phyloP scores from a whole-genome alignment of 2,329 filamentous ascomycete genomes.

The Peltaster fructicola region DNA sequence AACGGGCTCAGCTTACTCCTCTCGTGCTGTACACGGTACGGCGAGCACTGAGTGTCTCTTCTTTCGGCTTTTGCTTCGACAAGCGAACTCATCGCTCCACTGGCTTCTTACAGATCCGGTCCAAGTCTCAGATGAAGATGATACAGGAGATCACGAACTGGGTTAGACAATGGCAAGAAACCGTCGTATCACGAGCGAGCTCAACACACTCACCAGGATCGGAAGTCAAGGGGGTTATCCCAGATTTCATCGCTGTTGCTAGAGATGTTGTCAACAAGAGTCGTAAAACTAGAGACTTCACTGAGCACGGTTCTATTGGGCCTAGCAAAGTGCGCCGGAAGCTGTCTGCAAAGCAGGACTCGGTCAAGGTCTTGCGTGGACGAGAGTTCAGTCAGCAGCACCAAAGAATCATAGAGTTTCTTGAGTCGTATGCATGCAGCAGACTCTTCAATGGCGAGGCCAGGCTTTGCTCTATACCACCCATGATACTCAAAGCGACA shows the following conservation, averaged over 20 bases:
- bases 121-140: slow-evolving; percentile 34
- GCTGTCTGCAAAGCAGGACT: slow-evolving; percentile 10
- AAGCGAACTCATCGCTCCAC: slow-evolving; percentile 31
- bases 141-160: slow-evolving; percentile 34
- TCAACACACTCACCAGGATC: no score
- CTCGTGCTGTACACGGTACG: slow-evolving; percentile 50
- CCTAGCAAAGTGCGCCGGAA: slow-evolving; percentile 19
- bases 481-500: slow-evolving; percentile 44
- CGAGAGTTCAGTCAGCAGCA: slow-evolving; percentile 33
- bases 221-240: no score
- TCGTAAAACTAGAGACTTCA: slow-evolving; percentile 21
- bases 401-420: slow-evolving; percentile 43
- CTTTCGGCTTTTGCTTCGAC: slow-evolving; percentile 43
- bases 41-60: slow-evolving; percentile 41
- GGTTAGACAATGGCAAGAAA: slow-evolving; percentile 37
- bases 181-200: slow-evolving; percentile 5
- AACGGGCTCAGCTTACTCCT: slow-evolving; percentile 12
- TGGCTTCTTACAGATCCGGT: slow-evolving; percentile 45
- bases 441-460: slow-evolving; percentile 35
- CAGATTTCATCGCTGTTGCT: slow-evolving; percentile 25
- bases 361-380: slow-evolving; percentile 8
- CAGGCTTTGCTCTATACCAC: slow-evolving; percentile 42
- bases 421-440: slow-evolving; percentile 50
- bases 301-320: slow-evolving; percentile 18
- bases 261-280: slow-evolving; percentile 22